phyloP scores from a whole-genome alignment of 805 yeast genomes.

The Metschnikowia matae region DNA sequence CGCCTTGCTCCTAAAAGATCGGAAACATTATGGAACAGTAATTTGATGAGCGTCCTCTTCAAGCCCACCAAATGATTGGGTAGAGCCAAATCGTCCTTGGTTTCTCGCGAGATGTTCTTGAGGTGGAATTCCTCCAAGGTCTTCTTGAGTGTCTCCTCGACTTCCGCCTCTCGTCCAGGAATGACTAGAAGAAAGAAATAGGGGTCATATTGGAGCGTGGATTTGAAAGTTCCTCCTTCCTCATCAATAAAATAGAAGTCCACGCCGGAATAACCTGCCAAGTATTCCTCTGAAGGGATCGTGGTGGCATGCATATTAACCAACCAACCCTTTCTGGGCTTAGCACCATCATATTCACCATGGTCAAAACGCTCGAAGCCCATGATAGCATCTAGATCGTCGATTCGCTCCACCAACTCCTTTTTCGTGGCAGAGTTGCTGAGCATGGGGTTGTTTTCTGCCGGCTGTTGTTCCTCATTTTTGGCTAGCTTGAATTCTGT shows the following conservation, averaged over 20 bases:
- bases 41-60: conserved; percentile 56
- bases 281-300: conserved; percentile 51
- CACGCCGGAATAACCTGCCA: conserved; percentile 80
- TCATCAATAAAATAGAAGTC: conserved; percentile 93
- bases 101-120: conserved; percentile 50
- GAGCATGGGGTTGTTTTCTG: conserved; percentile 32
- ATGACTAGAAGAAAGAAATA: conserved; percentile 71
- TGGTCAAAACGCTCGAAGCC: conserved; percentile 79
- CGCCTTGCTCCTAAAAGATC: conserved; percentile 77
- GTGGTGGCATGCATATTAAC: conserved; percentile 90
- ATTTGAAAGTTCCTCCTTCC: conserved; percentile 94
- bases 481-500: conserved; percentile 12
- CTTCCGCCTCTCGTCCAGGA: conserved; percentile 63
- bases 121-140: conserved; percentile 55
- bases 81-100: conserved; percentile 74
- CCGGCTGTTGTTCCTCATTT: conserved; percentile 19
- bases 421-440: conserved; percentile 40
- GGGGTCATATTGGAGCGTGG: conserved; percentile 79
- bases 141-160: conserved; percentile 78
- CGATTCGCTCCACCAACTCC: conserved; percentile 57
- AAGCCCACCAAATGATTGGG: conserved; percentile 87
- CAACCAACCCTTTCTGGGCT: conserved; percentile 77
- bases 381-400: conserved; percentile 73
- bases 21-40: conserved; percentile 68
- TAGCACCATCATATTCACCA: conserved; percentile 53